Percentiles rank a stretch among this genome's conserved stretches.
phyloP scores from a whole-genome alignment of 768 basidiomycete species.

The Boletus pseudo-olivaceus region DNA sequence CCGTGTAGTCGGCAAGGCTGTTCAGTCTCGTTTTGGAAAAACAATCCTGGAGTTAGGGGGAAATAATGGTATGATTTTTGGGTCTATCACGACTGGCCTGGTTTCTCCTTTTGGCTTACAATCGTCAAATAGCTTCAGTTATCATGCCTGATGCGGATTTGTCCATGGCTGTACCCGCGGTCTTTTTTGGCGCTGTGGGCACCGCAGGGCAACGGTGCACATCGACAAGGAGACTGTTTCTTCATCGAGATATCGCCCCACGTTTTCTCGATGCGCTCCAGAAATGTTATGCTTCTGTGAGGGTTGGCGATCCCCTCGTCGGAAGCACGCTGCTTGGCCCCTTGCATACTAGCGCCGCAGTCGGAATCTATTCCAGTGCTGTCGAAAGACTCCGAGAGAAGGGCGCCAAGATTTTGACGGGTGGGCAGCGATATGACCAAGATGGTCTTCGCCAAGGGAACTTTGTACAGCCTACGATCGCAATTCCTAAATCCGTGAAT shows the following conservation, averaged over 20 bases:
- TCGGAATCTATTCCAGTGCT: conserved; percentile 61
- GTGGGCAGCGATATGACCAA: conserved; percentile 56
- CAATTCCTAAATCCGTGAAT: conserved; percentile 59
- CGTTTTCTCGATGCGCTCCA: conserved; percentile 74
- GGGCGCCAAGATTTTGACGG: conserved; percentile 75
- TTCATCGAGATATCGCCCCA: conserved; percentile 76
- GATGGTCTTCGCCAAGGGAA: conserved; percentile 63
- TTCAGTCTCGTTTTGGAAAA: conserved; percentile 87
- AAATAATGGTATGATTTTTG: conserved; percentile 71
- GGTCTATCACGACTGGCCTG: conserved; percentile 14
- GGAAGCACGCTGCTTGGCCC: conserved; percentile 78
- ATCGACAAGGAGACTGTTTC: conserved; percentile 84
- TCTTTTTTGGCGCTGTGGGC: conserved; percentile 93
- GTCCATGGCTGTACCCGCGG: conserved; percentile 80
- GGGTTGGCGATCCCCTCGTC: conserved; percentile 83
- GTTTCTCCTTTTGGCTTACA: conserved; percentile 15
- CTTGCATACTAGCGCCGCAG: conserved; percentile 67
- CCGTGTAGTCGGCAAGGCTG: conserved; percentile 79
- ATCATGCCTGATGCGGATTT: conserved; percentile 94
- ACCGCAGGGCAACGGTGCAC: conserved; percentile 79
- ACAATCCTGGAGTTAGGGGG: conserved; percentile 89
- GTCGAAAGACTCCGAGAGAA: conserved; percentile 57
- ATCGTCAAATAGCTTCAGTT: conserved; percentile 63
- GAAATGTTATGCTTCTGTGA: conserved; percentile 66
- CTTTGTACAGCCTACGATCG: conserved; percentile 87